Percentiles rank a stretch among this genome's conserved stretches.
Evolutionary conservation across 2,329 filamentous ascomycete genomes (phyloP).

Genomic region (Hymenoscyphus salicellus): DNA sequence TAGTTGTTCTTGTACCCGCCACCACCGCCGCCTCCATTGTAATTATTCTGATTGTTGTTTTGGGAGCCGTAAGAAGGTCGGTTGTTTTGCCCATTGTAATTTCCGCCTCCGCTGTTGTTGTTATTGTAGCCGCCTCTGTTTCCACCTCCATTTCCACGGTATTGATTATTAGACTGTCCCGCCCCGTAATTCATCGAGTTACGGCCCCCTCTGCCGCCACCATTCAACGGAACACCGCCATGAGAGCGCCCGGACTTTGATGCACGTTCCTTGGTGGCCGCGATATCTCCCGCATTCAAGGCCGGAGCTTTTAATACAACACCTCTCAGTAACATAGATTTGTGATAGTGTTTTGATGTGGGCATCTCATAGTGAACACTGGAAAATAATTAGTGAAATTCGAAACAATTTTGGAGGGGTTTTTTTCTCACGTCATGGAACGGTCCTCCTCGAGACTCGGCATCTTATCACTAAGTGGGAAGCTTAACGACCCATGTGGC

Average conservation of each 20-base stretch:
- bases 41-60: constrained; percentile 20
- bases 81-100: constrained; percentile 19
- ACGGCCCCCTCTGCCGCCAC: constrained; percentile 44
- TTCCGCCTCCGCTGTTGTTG: background rate
- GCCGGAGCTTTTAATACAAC: constrained; percentile 69
- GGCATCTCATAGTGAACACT: constrained; percentile 88
- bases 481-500: constrained; percentile 76
- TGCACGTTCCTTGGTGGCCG: constrained; percentile 65
- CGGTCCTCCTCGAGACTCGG: constrained; percentile 80
- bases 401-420: constrained; percentile 1
- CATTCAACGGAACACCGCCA: constrained; percentile 62
- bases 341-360: constrained; percentile 68
- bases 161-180: constrained; percentile 20
- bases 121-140: constrained; percentile 5
- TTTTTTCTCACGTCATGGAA: constrained; percentile 68
- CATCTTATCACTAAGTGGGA: constrained; percentile 70
- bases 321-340: constrained; percentile 89
- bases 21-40: background rate
- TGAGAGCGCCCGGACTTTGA: constrained; percentile 64
- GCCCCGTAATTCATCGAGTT: constrained; percentile 54
- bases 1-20: constrained; percentile 4
- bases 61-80: constrained; percentile 16
- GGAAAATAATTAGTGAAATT: constrained; percentile 27
- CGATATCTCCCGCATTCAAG: constrained; percentile 73
- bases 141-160: constrained; percentile 15